phyloP scores from a whole-genome alignment of 441 rosid species.

The Adansonia grandidieri region DNA sequence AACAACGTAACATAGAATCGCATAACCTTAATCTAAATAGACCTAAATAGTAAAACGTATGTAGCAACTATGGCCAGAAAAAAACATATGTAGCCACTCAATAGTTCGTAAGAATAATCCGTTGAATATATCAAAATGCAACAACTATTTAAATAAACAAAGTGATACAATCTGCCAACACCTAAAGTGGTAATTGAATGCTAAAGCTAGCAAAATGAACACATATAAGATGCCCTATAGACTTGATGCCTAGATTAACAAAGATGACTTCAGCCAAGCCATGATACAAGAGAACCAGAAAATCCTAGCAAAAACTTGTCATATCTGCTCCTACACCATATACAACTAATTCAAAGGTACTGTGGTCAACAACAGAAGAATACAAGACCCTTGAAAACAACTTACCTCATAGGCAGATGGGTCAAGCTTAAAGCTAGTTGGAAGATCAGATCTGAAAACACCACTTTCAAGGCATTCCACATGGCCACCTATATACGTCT shows the following conservation, averaged over 20 bases:
- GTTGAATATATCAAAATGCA: slow-evolving; percentile 6
- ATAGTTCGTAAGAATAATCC: slow-evolving; percentile 1
- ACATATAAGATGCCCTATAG: background rate
- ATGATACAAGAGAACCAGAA: slow-evolving; percentile 9
- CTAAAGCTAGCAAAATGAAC: slow-evolving; percentile 11
- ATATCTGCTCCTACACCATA: slow-evolving; percentile 8
- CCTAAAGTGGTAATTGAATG: background rate
- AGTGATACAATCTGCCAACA: background rate
- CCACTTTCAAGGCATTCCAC: slow-evolving; percentile 99
- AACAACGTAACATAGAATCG: background rate
- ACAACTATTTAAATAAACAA: background rate
- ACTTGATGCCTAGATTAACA: background rate
- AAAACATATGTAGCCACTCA: background rate
- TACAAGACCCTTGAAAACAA: slow-evolving; percentile 31
- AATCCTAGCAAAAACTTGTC: slow-evolving; percentile 21
- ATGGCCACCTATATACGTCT: slow-evolving; percentile 98
- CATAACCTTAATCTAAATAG: background rate
- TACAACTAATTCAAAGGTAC: slow-evolving; percentile 20
- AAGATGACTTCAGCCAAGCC: slow-evolving; percentile 6
- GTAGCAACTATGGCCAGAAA: background rate
- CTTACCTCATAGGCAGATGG: slow-evolving; percentile 79
- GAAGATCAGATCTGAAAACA: slow-evolving; percentile 98
- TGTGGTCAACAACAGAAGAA: slow-evolving; percentile 12
- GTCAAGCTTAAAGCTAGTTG: slow-evolving; percentile 91
- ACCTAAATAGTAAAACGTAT: slow-evolving; percentile 1